Percentiles rank a stretch among this genome's conserved stretches.
These are phyloP conservation scores for Rhynchosporium agropyri DNA, from an alignment of 2,329 filamentous ascomycete species.

Conservation along the genomic window DNA sequence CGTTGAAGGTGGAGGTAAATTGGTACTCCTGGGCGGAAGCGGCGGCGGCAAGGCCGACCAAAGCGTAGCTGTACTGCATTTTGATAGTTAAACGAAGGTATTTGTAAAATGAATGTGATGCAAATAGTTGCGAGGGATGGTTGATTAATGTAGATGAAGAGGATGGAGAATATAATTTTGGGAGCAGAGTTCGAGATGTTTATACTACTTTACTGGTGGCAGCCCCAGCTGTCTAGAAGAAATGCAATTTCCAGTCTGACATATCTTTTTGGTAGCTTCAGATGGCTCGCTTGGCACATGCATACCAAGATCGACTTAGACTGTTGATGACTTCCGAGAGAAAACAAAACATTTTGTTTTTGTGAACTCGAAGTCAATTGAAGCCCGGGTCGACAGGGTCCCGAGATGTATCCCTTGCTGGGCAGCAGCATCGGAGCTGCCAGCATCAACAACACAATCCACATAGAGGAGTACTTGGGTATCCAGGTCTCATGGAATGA, in stretches of 20 bases:
- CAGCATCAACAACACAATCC: no score
- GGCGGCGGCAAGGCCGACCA: neutral
- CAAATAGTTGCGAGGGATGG: conserved; percentile 5
- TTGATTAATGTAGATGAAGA: neutral
- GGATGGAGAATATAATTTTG: neutral
- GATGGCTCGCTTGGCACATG: neutral
- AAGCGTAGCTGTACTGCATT: conserved; percentile 12
- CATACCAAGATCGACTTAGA: neutral
- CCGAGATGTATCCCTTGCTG: no score
- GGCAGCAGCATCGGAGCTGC: no score
- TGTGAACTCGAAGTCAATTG: neutral
- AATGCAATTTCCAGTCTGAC: conserved; percentile 9
- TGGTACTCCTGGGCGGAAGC: neutral
- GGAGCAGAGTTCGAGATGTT: neutral
- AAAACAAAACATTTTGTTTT: neutral
- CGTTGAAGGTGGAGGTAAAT: conserved; percentile 51
- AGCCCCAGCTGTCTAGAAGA: conserved; percentile 3
- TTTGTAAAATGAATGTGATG: conserved; percentile 9
- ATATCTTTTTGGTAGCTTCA: conserved; percentile 8
- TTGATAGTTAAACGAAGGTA: neutral
- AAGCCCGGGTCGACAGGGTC: neutral
- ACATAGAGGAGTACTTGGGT: no score
- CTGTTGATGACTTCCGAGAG: no score
- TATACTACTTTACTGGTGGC: conserved; percentile 1
- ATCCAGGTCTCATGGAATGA: no score